phyloP scores from a whole-genome alignment of 805 yeast genomes.

The Myxozyma udenii region DNA sequence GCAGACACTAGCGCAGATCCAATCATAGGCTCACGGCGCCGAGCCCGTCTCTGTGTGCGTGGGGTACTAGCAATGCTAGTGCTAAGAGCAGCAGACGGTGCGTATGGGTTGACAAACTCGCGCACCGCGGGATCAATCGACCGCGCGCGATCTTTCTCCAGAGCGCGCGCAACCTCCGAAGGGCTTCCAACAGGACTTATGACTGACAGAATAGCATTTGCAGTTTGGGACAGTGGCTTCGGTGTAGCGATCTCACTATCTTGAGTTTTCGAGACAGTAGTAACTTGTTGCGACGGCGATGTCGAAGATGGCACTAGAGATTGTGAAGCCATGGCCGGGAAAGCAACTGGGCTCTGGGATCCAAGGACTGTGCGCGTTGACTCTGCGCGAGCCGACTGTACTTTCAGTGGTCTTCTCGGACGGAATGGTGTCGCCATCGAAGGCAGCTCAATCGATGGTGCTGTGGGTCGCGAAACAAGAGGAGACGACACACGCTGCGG shows the following conservation, averaged over 20 bases:
- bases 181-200: conserved; percentile 37
- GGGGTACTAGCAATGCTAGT: neutral
- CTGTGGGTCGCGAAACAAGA: conserved; percentile 4
- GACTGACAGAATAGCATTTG: conserved; percentile 49
- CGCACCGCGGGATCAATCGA: conserved; percentile 32
- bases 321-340: neutral
- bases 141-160: conserved; percentile 19
- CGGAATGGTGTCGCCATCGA: conserved; percentile 33
- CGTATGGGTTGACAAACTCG: conserved; percentile 46
- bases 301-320: neutral
- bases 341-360: neutral
- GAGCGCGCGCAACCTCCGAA: conserved; percentile 27
- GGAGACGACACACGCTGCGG: conserved; percentile 16
- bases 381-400: neutral
- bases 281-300: neutral
- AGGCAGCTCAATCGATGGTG: conserved; percentile 9
- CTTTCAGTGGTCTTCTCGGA: conserved; percentile 38
- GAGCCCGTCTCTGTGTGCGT: conserved; percentile 2
- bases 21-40: conserved; percentile 6
- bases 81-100: conserved; percentile 29
- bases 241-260: neutral
- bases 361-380: neutral
- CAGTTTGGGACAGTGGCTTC: conserved; percentile 45
- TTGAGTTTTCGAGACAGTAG: neutral
- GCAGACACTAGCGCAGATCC: conserved; percentile 15